These are phyloP conservation scores for Pluteus cervinus DNA, from an alignment of 768 basidiomycete genomes.

Conservation along the genomic window DNA sequence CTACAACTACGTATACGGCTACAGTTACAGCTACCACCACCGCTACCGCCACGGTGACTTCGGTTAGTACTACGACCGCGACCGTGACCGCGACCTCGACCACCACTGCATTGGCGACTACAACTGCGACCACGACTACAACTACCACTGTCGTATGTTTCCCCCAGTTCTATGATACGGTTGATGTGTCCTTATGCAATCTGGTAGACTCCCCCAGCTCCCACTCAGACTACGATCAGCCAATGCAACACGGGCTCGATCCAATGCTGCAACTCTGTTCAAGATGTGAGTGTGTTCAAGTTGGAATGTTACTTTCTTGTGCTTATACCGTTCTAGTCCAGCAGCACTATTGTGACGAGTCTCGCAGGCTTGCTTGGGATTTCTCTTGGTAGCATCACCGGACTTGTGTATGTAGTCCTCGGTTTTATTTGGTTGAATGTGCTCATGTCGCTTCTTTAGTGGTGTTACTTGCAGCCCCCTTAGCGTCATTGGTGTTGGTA, in stretches of 20 bases:
- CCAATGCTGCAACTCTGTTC: constrained; percentile 14
- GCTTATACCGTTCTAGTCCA: too few relatives aligned
- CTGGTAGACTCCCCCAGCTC: constrained; percentile 12
- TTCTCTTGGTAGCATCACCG: constrained; percentile 16
- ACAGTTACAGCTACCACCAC: constrained; percentile 10
- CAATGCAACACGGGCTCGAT: constrained; percentile 25
- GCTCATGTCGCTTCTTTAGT: constrained; percentile 4
- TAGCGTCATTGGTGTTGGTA: constrained; percentile 16
- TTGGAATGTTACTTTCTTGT: too few relatives aligned
- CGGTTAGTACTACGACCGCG: constrained; percentile 1
- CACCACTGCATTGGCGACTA: constrained; percentile 8
- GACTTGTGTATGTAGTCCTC: constrained; percentile 17
- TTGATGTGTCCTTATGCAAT: too few relatives aligned
- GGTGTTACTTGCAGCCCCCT: constrained; percentile 29
- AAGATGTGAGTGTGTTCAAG: too few relatives aligned
- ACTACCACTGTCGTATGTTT: too few relatives aligned
- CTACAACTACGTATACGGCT: constrained; percentile 7
- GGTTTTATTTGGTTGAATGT: constrained; percentile 6
- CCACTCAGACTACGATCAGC: constrained; percentile 13
- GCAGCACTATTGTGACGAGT: constrained; percentile 11
- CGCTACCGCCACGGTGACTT: constrained; percentile 9
- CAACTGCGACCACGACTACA: too few relatives aligned
- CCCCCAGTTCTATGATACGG: too few relatives aligned
- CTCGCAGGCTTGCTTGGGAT: constrained; percentile 26
- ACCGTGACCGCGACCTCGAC: constrained; percentile 10